These are phyloP conservation scores for Colletotrichum cereale DNA, from an alignment of 2,329 filamentous ascomycete species.

Conservation along the genomic window DNA sequence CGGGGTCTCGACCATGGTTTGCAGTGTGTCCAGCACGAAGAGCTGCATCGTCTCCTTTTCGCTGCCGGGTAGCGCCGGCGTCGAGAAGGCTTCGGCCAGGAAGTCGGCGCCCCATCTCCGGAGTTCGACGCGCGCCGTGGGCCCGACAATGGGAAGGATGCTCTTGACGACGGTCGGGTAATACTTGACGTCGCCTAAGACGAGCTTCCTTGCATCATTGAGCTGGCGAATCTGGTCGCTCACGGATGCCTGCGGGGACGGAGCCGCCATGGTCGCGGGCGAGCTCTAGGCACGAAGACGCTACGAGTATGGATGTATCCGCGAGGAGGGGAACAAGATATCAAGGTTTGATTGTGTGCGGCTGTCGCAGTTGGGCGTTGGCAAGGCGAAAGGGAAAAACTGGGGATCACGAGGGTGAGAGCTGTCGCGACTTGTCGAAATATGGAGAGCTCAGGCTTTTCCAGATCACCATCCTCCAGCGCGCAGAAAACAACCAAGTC, in stretches of 20 bases:
- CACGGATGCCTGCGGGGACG: constrained; percentile 66
- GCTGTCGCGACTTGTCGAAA: constrained; percentile 41
- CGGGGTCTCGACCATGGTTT: constrained; percentile 76
- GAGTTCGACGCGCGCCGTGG: constrained; percentile 80
- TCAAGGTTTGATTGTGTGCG: constrained; percentile 2
- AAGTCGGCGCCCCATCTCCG: constrained; percentile 98
- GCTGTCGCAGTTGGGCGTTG: not conserved
- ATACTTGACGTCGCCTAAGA: constrained; percentile 86
- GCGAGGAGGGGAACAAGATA: not conserved
- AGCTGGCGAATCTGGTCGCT: constrained; percentile 88
- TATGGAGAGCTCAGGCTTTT: constrained; percentile 39
- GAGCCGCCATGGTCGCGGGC: constrained; percentile 61
- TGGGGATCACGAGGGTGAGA: constrained; percentile 27
- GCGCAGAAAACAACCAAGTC: constrained; percentile 21
- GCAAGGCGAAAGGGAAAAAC: not conserved
- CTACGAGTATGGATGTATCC: constrained; percentile 2
- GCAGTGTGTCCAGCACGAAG: constrained; percentile 82
- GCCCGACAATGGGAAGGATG: constrained; percentile 90
- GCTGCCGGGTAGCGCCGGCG: constrained; percentile 80
- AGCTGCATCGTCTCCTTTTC: constrained; percentile 86
- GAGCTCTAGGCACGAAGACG: not conserved
- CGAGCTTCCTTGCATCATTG: constrained; percentile 89
- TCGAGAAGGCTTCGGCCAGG: constrained; percentile 94
- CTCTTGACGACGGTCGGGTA: constrained; percentile 94
- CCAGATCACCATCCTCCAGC: constrained; percentile 39